A percentile compares a stretch with the other conserved stretches of the same genome.
These are phyloP conservation scores for Phytophthora nicotianae DNA, from an alignment of 352 stramenopile genomes.

Conservation along the genomic window DNA sequence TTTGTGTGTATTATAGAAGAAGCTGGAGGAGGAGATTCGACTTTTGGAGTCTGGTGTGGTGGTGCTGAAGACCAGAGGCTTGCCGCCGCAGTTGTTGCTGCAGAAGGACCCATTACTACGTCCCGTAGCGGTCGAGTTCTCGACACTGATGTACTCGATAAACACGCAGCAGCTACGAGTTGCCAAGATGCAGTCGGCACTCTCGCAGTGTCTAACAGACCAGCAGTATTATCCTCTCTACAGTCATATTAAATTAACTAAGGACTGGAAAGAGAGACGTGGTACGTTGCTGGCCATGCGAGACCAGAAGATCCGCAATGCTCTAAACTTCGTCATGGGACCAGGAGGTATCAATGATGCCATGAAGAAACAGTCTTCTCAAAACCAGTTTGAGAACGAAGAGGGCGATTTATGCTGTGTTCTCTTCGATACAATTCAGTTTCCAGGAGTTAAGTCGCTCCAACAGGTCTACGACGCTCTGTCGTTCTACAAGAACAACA, in stretches of 20 bases:
- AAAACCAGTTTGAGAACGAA: conserved; percentile 31
- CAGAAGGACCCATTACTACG: conserved; percentile 26
- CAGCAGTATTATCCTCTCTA: conserved; percentile 31
- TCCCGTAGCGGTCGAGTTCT: conserved; percentile 6
- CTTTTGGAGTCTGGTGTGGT: conserved; percentile 29
- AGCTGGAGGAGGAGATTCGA: conserved; percentile 25
- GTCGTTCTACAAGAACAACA: conserved; percentile 42
- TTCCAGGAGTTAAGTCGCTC: conserved; percentile 31
- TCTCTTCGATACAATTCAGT: conserved; percentile 43
- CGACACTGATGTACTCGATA: conserved; percentile 14
- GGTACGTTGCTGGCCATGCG: conserved; percentile 22
- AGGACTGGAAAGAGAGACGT: conserved; percentile 25
- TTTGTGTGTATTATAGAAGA: conserved; percentile 10
- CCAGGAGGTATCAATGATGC: conserved; percentile 10
- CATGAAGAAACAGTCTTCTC: conserved; percentile 20
- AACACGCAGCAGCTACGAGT: conserved; percentile 24
- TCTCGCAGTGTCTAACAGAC: conserved; percentile 26
- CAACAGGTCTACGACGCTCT: conserved; percentile 48
- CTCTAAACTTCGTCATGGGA: conserved; percentile 29
- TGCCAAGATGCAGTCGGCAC: conserved; percentile 31
- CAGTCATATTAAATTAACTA: conserved; percentile 27
- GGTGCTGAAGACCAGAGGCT: conserved; percentile 17
- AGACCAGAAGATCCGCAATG: conserved; percentile 25
- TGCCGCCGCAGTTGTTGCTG: conserved; percentile 9
- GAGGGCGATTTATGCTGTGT: conserved; percentile 35